Evolutionary conservation across 352 stramenopile genomes (phyloP), one percentile per base, ranked within the genome.

Genomic region (Phytophthora vignae): DNA sequence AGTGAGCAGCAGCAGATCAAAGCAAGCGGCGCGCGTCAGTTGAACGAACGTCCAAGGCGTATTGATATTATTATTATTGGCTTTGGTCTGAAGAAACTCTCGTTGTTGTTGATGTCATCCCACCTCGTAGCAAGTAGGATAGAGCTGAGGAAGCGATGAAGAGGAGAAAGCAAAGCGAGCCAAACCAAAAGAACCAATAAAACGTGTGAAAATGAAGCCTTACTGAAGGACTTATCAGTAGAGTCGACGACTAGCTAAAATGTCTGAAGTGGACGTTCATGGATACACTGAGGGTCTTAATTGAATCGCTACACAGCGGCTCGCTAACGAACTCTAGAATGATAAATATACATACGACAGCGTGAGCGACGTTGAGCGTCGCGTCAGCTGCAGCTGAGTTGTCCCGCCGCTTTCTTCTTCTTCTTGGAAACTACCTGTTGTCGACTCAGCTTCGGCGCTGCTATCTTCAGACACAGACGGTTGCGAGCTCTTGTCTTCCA

Each of bases 21-120:
- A 68, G 67, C 29, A 44, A 66, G 46, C 48, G 50, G 40, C 46
- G 40, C 48, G 44, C 33, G 50, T 67, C 48, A 58, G 65, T 74
- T 27, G 60, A 71, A 66, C 33, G 50, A 71, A 71, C 44, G 67
- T 66, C 49, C 55, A 68, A 75, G 66, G 55, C 71, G 60, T 71
- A 61, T 79, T 66, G 72, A 40, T 76, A 79, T 73, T 69, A 79
- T 79, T 73, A 79, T 79, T 73, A 79, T 76, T 76, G 62, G 25
- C 52, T 72, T 68, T 71, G 60, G 49, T 77, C 38, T 70, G 69
- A 27, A 48, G 29, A 49, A 22, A 25, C 52, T 22, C 17, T 64
- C 31, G 36, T 54, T 67, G 55, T 53, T 67, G 31, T 46, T 67
- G 55, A 44, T 36, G 48, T 44, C 25, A 22, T 67, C 38, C 6